These are phyloP conservation scores for Diaporthe destruens DNA, from an alignment of 2,329 filamentous ascomycete species.

Conservation along the genomic window DNA sequence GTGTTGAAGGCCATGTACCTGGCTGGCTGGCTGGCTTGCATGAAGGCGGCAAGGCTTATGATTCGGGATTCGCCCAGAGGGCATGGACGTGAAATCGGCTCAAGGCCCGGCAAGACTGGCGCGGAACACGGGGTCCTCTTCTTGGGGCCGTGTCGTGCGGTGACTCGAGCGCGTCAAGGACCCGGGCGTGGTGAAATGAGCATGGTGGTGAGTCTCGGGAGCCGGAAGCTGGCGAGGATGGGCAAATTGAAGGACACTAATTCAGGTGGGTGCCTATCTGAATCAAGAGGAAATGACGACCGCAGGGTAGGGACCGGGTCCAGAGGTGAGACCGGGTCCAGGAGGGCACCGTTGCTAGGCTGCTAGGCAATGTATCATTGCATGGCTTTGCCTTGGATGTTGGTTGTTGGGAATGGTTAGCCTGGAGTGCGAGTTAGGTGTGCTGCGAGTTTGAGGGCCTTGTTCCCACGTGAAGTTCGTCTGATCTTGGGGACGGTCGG, in stretches of 20 bases:
- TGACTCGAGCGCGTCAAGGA: conserved; percentile 3
- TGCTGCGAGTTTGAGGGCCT: conserved; percentile 12
- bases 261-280: conserved; percentile 14
- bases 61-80: conserved; percentile 15
- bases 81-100: not conserved
- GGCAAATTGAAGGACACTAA: conserved; percentile 24
- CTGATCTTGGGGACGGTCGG: conserved; percentile 30
- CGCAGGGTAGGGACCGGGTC: conserved; percentile 7
- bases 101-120: not conserved
- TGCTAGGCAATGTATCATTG: conserved; percentile 28
- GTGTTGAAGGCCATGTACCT: conserved; percentile 3
- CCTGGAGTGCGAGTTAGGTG: not conserved
- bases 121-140: not conserved
- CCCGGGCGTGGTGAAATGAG: not conserved
- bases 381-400: conserved; percentile 23
- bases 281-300: conserved; percentile 28
- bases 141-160: not conserved
- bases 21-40: conserved; percentile 14
- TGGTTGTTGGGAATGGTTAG: not conserved
- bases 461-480: conserved; percentile 29
- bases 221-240: not conserved
- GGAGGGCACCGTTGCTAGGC: conserved; percentile 18
- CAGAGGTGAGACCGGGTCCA: conserved; percentile 25
- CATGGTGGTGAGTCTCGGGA: conserved; percentile 5
- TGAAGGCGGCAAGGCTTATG: conserved; percentile 7